phyloP scores from a whole-genome alignment of 2,329 filamentous ascomycete species.

The Achaetomium macrosporum region DNA sequence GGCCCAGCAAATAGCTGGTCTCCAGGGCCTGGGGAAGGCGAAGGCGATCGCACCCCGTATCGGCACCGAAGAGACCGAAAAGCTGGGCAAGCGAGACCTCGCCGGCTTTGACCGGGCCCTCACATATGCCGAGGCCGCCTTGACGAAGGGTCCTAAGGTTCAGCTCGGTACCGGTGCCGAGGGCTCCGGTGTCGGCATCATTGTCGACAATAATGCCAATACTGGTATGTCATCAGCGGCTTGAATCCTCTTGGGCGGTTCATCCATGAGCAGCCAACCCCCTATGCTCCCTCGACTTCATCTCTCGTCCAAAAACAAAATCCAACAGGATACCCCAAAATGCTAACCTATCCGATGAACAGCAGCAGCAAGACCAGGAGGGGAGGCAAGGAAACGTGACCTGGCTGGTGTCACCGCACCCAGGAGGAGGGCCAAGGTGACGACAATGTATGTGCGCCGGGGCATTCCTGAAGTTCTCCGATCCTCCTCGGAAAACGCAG shows the following conservation, averaged over 20 bases:
- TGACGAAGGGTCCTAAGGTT: slow-evolving; percentile 42
- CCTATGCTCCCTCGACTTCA: too few relatives aligned
- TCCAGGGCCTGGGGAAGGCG: slow-evolving; percentile 45
- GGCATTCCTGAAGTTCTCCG: slow-evolving; percentile 36
- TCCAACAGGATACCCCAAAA: neutral
- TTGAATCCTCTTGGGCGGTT: too few relatives aligned
- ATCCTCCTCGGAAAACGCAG: slow-evolving; percentile 19
- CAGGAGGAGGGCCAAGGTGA: slow-evolving; percentile 38
- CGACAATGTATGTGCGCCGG: slow-evolving; percentile 42
- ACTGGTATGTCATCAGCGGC: slow-evolving; percentile 6
- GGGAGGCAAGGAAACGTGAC: slow-evolving; percentile 20
- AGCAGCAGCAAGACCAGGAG: slow-evolving; percentile 2
- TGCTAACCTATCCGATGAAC: neutral
- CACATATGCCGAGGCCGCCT: slow-evolving; percentile 40
- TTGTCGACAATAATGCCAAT: slow-evolving; percentile 28
- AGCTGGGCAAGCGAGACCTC: slow-evolving; percentile 39
- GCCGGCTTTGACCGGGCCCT: slow-evolving; percentile 44
- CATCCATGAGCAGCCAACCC: too few relatives aligned
- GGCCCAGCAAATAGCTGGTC: slow-evolving; percentile 38
- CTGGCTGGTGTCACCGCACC: slow-evolving; percentile 21
- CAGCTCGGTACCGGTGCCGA: slow-evolving; percentile 41
- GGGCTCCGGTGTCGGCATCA: slow-evolving; percentile 36
- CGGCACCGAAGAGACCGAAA: neutral
- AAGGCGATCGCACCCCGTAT: slow-evolving; percentile 43
- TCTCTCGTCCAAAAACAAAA: neutral